Conservation (phyloP, 352 stramenopile species). For the Globisporangium barbulae region DNA sequence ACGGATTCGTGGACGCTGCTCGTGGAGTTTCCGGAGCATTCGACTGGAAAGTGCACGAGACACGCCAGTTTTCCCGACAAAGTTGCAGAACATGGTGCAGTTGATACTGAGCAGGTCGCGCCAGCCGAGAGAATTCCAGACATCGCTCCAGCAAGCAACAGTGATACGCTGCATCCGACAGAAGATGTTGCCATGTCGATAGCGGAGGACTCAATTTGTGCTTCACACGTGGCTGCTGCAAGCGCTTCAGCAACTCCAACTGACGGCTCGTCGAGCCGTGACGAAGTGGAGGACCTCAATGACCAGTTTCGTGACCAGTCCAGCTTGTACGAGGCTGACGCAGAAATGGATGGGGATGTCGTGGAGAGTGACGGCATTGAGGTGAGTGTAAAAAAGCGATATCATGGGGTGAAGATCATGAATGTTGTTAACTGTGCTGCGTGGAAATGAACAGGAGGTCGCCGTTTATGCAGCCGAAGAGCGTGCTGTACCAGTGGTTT, state of each 20-base stretch:
- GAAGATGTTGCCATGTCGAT: not conserved
- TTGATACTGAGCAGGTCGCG: not conserved
- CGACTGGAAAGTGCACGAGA: conserved; percentile 20
- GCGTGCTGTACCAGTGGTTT: not conserved
- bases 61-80: not conserved
- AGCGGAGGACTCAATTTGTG: not conserved
- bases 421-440: not conserved
- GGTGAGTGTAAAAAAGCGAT: not conserved
- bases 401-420: not conserved
- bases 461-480: too few species aligned
- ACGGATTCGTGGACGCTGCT: conserved; percentile 47
- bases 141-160: not conserved
- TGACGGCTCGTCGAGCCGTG: not conserved
- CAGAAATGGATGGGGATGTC: not conserved
- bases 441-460: not conserved
- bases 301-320: not conserved
- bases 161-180: not conserved
- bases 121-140: not conserved
- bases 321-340: not conserved
- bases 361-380: not conserved
- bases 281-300: not conserved
- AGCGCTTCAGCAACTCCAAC: not conserved
- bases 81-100: not conserved
- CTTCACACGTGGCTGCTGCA: not conserved
- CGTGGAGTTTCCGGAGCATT: conserved; percentile 32